Conservation (phyloP, 2,329 filamentous ascomycete species). For the Aspergillus sp. region DNA sequence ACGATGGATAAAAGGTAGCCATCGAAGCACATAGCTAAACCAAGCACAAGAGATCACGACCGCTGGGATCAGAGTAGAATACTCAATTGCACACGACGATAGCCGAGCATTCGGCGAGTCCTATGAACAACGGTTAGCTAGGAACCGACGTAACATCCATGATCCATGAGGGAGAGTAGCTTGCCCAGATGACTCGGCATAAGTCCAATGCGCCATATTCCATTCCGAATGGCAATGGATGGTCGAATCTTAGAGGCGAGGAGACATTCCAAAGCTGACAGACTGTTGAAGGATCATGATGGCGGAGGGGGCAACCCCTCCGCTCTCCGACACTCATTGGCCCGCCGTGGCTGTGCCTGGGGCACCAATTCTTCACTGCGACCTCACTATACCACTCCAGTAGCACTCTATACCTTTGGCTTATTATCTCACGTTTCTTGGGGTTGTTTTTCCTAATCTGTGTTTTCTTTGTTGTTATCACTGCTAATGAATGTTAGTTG, state of each 20-base stretch:
- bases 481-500: too few species aligned
- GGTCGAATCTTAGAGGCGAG: not conserved
- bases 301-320: not conserved
- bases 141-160: not conserved
- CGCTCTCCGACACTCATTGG: not conserved
- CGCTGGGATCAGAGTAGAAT: slow-evolving; percentile 32
- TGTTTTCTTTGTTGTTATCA: too few species aligned
- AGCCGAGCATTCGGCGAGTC: slow-evolving; percentile 38
- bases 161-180: not conserved
- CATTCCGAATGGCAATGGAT: slow-evolving; percentile 12
- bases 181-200: slow-evolving; percentile 23
- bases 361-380: not conserved
- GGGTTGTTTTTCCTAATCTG: too few species aligned
- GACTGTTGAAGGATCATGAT: not conserved
- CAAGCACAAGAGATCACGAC: slow-evolving; percentile 27
- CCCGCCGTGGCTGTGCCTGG: not conserved
- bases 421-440: too few species aligned
- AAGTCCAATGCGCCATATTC: slow-evolving; percentile 8
- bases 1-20: slow-evolving; percentile 26
- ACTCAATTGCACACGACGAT: slow-evolving; percentile 35
- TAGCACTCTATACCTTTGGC: too few species aligned
- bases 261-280: not conserved
- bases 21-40: slow-evolving; percentile 29
- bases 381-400: not conserved
- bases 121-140: slow-evolving; percentile 22